These are phyloP conservation scores for Aeminium ludgeri DNA, from an alignment of 495 filamentous ascomycete genomes.

Conservation along the genomic window DNA sequence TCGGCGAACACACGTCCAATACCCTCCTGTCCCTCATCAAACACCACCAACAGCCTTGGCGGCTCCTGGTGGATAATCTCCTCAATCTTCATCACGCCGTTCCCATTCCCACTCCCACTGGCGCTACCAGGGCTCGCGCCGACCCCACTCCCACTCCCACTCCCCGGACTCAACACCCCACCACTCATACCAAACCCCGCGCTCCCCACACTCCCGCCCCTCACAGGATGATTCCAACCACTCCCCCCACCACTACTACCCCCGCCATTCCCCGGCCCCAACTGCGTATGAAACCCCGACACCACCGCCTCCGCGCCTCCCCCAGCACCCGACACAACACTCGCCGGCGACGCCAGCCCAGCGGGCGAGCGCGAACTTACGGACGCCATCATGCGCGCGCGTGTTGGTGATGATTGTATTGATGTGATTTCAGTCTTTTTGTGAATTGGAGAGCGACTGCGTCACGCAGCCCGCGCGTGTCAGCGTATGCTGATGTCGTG, in stretches of 20 bases:
- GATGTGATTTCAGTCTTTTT: no score
- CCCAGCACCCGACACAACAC: no score
- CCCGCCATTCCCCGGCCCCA: neutral
- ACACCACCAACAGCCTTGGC: slow-evolving; percentile 23
- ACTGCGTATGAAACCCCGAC: no score
- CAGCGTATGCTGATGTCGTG: slow-evolving; percentile 15
- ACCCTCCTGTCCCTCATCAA: slow-evolving; percentile 20
- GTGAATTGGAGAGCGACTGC: neutral
- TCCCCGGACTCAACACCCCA: no score
- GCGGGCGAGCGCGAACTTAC: no score
- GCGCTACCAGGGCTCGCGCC: neutral
- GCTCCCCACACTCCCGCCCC: no score
- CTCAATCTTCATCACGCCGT: slow-evolving; percentile 18
- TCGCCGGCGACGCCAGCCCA: no score
- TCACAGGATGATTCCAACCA: no score
- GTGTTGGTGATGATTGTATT: no score
- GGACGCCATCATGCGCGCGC: no score
- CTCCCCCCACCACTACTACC: neutral
- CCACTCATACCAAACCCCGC: no score
- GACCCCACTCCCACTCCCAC: neutral
- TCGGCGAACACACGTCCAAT: slow-evolving; percentile 24
- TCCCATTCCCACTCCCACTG: slow-evolving; percentile 12
- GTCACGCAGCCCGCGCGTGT: neutral
- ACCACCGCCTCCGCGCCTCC: no score
- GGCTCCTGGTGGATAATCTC: slow-evolving; percentile 18